These are phyloP conservation scores for Crucibulum parvulum DNA, from an alignment of 1,284 basidiomycete species.

Conservation along the genomic window DNA sequence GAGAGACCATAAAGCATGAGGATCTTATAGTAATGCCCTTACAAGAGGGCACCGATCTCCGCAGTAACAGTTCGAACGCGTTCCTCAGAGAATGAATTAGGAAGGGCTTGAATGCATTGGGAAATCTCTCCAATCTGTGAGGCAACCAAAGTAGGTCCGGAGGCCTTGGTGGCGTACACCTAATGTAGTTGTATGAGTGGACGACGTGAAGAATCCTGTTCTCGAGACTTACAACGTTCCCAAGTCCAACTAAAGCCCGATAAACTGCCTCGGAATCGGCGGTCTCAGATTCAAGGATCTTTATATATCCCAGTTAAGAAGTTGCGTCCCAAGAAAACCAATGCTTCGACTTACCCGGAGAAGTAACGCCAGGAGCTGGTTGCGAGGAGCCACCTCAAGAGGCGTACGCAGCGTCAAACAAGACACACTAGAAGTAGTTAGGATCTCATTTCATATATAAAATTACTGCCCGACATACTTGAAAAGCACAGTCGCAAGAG, in stretches of 20 bases:
- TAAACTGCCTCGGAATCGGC: conserved; percentile 87
- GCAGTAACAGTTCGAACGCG: conserved; percentile 57
- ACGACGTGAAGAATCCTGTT: neutral
- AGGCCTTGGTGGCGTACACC: conserved; percentile 55
- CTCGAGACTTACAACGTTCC: conserved; percentile 75
- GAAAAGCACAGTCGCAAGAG: conserved; percentile 79
- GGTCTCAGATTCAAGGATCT: conserved; percentile 74
- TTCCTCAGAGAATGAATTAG: conserved; percentile 58
- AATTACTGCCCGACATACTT: conserved; percentile 63
- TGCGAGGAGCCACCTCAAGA: conserved; percentile 38
- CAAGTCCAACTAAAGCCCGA: conserved; percentile 85
- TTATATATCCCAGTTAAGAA: conserved; percentile 9
- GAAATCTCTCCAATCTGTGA: conserved; percentile 48
- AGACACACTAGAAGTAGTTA: conserved; percentile 56
- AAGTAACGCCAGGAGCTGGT: conserved; percentile 50
- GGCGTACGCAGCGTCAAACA: conserved; percentile 57
- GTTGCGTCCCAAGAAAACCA: neutral
- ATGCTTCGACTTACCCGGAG: conserved; percentile 47
- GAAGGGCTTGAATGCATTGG: conserved; percentile 46
- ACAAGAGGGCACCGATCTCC: conserved; percentile 52
- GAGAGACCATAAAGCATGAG: neutral
- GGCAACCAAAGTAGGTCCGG: conserved; percentile 39
- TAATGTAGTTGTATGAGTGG: conserved; percentile 27
- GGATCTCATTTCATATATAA: neutral
- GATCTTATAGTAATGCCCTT: conserved; percentile 3